A percentile compares a stretch with the other conserved stretches of the same genome.
Evolutionary conservation across 2,329 filamentous ascomycete genomes (phyloP).

Genomic region (Trichoderma sp.): DNA sequence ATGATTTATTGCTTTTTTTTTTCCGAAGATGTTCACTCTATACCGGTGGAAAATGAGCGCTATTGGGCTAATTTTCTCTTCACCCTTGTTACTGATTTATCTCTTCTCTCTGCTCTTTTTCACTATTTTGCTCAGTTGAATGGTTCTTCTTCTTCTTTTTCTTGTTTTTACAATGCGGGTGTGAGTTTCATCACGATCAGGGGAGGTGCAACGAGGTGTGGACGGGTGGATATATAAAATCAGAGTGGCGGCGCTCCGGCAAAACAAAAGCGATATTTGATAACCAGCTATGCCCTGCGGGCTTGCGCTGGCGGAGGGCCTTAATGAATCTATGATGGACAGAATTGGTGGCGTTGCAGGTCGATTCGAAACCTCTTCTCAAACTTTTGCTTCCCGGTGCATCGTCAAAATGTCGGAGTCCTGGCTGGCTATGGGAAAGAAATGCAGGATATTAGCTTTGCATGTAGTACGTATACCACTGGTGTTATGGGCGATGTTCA

Average conservation of each 20-base stretch:
- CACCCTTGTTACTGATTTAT: not conserved
- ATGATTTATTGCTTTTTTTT: not conserved
- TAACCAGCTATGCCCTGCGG: slow-evolving; percentile 13
- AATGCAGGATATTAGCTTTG: not conserved
- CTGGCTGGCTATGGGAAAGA: not conserved
- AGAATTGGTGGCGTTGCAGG: slow-evolving; percentile 16
- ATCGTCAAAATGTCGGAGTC: not conserved
- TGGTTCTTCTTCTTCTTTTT: not conserved
- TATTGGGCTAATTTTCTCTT: not conserved
- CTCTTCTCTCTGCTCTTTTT: not conserved
- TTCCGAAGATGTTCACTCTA: not conserved
- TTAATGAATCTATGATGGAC: slow-evolving; percentile 25
- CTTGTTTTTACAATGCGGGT: not conserved
- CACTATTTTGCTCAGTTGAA: not conserved
- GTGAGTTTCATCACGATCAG: not conserved
- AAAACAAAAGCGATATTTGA: slow-evolving; percentile 19
- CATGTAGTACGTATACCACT: slow-evolving; percentile 13
- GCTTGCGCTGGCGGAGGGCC: slow-evolving; percentile 11
- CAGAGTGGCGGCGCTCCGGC: slow-evolving; percentile 1
- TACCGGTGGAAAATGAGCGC: slow-evolving; percentile 1
- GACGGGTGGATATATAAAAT: not conserved
- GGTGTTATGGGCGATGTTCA: slow-evolving; percentile 15
- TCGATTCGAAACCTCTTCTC: slow-evolving; percentile 1
- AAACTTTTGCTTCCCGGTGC: not conserved
- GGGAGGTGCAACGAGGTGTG: not conserved